Conservation (phyloP, 2,329 filamentous ascomycete genomes). For the Colletotrichum brevisporum region DNA sequence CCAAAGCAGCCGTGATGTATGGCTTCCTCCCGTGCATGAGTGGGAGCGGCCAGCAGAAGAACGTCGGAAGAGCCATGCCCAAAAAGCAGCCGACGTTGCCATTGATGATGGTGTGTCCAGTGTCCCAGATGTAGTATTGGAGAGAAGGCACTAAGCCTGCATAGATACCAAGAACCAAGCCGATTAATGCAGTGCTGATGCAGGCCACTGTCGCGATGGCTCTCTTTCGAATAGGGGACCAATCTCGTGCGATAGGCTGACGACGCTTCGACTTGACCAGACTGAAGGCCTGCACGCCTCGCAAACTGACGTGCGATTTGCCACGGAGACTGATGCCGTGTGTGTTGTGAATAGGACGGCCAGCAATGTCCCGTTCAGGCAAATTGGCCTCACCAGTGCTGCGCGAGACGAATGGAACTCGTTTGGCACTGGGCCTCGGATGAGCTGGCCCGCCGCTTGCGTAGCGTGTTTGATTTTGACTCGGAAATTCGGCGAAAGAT, state of each 20-base stretch:
- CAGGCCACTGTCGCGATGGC: constrained; percentile 79
- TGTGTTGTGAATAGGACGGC: constrained; percentile 46
- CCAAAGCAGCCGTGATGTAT: constrained; percentile 79
- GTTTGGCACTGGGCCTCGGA: constrained; percentile 30
- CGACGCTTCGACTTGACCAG: constrained; percentile 68
- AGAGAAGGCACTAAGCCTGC: constrained; percentile 84
- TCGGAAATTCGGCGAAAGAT: constrained; percentile 37
- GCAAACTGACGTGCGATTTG: constrained; percentile 68
- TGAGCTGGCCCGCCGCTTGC: constrained; percentile 40
- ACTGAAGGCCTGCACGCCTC: constrained; percentile 64
- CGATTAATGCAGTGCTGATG: constrained; percentile 79
- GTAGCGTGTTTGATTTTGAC: constrained; percentile 31
- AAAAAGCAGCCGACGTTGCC: constrained; percentile 82
- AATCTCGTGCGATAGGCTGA: constrained; percentile 80
- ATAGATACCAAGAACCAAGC: constrained; percentile 81
- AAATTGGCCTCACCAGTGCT: constrained; percentile 43
- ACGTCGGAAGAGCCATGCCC: constrained; percentile 78
- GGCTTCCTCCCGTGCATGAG: constrained; percentile 83
- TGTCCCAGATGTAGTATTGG: constrained; percentile 81
- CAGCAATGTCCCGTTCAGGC: constrained; percentile 45
- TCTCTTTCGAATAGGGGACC: constrained; percentile 76
- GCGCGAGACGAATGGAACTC: constrained; percentile 20
- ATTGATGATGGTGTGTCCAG: constrained; percentile 75
- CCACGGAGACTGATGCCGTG: constrained; percentile 62
- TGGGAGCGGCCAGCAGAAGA: constrained; percentile 81